Base-by-base conservation (phyloP, 768 basidiomycete species). In the Hemileccinum rubropunctum region DNA sequence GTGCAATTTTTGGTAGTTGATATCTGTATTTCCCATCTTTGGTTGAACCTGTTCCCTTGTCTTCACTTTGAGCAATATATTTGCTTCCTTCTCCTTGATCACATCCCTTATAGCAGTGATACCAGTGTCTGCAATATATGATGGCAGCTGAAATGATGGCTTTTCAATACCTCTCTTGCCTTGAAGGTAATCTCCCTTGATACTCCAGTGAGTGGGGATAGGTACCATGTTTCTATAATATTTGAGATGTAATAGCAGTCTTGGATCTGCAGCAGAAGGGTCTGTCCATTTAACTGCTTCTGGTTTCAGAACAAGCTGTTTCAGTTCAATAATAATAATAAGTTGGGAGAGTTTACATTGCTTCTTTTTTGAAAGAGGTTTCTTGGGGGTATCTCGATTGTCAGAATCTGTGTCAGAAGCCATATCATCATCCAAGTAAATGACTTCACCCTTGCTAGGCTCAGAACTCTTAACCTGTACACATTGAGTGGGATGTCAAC, bases 231-330 rank as follows among this genome's bases (percentile, higher is more conserved):
- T 99, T 65, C 95, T 81, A 63, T 92, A 86, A 51, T 87, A 88
- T n/a, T n/a, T n/a, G n/a, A n/a, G n/a, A n/a, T n/a, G n/a, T n/a
- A n/a, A n/a, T n/a, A n/a, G n/a, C n/a, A 98, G 71, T 39, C 95
- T 83, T 8, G 97, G 97, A 73, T 99, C 97, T 1, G 89, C 77
- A 14, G 97, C 97, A 12, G 93, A 90, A 45, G 94, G 90, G 67
- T 99, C 97, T 23, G 93, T 95, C 97, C 97, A 99, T 67, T 99
- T 97, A 47, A 99, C 97, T 13, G 98, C 91, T 67, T 99, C 97
- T 4, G 97, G 94, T 63, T 98, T 93, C 65, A 89, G 87, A 49
- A 98, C 95, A 40, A 98, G 82, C 54, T 95, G 93, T 66, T 99
- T 99, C 63, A 98, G 84, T 61, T 98, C 95, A n/a, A n/a, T n/a